Base-by-base conservation (phyloP, 768 basidiomycete genomes). In the Candolleomyces eurysporus region DNA sequence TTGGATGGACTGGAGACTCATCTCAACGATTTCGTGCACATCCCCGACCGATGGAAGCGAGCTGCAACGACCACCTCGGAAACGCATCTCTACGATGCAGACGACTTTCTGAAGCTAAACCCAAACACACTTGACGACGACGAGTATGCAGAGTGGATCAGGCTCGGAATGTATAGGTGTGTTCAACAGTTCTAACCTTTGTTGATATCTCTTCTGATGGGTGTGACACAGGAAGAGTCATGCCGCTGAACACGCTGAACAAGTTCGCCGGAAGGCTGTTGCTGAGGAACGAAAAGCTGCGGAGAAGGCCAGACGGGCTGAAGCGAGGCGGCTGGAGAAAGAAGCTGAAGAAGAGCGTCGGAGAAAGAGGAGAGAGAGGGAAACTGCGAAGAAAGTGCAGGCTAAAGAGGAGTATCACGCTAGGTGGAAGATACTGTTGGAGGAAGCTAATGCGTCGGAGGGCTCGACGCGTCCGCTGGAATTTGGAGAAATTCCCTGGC, bases 71-170 rank as follows among this genome's bases (percentile, higher is more conserved):
- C 55, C 50, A 67, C 46, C 60, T 69, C 59, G 61, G 60, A 59
- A 51, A 68, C 43, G 61, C 68, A 65, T 63, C 63, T 64, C 60
- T 90, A 89, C 58, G 71, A 72, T 31, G 72, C 71, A 59, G 77
- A 80, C 64, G 73, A 74, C 31, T 73, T 78, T 66, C 63, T 75
- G 72, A 85, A 70, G 66, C 75, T 72, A 69, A 79, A 73, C 66
- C 83, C 76, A 45, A 72, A 68, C 39, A 52, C 69, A 52, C 89
- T 96, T 89, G 87, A 89, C 62, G 93, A 95, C 8, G 90, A 95
- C 65, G 88, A 92, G 62, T 96, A 96, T 65, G 84, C 89, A 1
- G 91, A 93, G 66, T 96, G 91, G 90, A 76, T 96, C 55, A 78
- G 94, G 64, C 74, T 81, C 26, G 92, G 92, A 51, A 96, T 97